Conservation (phyloP, 805 yeast species). For the Torulaspora microellipsoides region DNA sequence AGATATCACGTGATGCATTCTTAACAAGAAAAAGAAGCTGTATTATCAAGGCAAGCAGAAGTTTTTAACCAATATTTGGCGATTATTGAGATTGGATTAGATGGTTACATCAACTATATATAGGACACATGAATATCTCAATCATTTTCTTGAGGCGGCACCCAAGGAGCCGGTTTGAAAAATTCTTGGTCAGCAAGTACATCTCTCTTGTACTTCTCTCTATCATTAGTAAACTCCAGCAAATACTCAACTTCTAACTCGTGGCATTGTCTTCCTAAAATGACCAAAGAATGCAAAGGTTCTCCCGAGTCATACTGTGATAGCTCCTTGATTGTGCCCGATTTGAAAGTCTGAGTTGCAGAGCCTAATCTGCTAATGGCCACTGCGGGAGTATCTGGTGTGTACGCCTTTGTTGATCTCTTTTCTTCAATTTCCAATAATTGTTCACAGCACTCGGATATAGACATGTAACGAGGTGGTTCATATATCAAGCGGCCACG, state of each 20-base stretch:
- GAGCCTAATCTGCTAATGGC: constrained; percentile 91
- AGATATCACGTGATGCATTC: no score
- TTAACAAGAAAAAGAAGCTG: no score
- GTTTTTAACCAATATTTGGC: no score
- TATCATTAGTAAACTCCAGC: constrained; percentile 66
- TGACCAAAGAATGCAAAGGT: constrained; percentile 87
- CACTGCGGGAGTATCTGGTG: constrained; percentile 85
- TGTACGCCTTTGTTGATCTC: constrained; percentile 73
- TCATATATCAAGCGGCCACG: constrained; percentile 88
- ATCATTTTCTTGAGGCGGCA: constrained; percentile 44
- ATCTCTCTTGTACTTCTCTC: constrained; percentile 41
- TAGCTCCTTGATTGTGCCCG: constrained; percentile 76
- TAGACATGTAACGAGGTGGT: constrained; percentile 95
- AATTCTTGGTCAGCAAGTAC: constrained; percentile 57
- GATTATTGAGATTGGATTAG: no score
- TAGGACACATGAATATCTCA: constrained; percentile 8
- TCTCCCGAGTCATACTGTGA: constrained; percentile 86
- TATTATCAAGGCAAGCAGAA: no score
- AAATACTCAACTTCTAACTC: constrained; percentile 87
- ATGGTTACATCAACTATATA: no score
- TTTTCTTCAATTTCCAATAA: constrained; percentile 80
- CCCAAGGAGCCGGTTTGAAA: constrained; percentile 69
- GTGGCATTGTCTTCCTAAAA: constrained; percentile 90
- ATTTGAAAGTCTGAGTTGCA: constrained; percentile 73
- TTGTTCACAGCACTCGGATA: constrained; percentile 84